Conservation (phyloP, 2,329 filamentous ascomycete genomes). For the Coniella lustricola region DNA sequence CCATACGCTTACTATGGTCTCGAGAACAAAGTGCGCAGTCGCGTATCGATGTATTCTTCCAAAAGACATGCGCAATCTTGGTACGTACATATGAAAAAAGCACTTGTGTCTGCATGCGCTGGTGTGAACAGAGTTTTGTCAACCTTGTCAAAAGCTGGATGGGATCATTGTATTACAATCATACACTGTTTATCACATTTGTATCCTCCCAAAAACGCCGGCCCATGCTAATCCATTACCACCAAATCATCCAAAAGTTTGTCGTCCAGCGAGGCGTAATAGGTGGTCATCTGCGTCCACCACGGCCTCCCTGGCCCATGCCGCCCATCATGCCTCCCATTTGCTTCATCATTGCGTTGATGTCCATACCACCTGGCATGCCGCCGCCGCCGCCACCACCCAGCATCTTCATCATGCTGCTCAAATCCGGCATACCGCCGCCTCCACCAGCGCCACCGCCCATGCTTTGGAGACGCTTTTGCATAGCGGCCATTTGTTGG, state of each 20-base stretch:
- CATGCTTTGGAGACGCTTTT: constrained; percentile 90
- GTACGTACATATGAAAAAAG: too few species aligned
- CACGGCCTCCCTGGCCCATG: constrained; percentile 17
- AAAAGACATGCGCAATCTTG: too few species aligned
- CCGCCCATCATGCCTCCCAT: constrained; percentile 44
- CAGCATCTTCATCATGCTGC: constrained; percentile 86
- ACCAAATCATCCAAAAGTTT: neutral
- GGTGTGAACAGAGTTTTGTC: too few species aligned
- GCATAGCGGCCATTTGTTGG: constrained; percentile 93
- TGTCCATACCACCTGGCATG: constrained; percentile 58
- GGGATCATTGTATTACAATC: neutral
- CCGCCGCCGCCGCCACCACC: constrained; percentile 62
- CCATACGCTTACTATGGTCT: too few species aligned
- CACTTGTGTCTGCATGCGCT: too few species aligned
- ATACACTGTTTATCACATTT: neutral
- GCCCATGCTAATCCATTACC: constrained; percentile 2
- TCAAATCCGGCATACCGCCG: constrained; percentile 72
- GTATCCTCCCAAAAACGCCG: constrained; percentile 3
- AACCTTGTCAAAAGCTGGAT: neutral
- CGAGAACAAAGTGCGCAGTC: too few species aligned
- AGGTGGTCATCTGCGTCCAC: constrained; percentile 8
- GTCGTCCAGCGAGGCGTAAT: neutral
- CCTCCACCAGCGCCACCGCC: constrained; percentile 63
- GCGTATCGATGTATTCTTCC: too few species aligned
- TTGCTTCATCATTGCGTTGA: constrained; percentile 26